These are phyloP conservation scores for Triticum turgidum DNA, from an alignment of 176 grass and related monocot genomes.

Conservation along the genomic window DNA sequence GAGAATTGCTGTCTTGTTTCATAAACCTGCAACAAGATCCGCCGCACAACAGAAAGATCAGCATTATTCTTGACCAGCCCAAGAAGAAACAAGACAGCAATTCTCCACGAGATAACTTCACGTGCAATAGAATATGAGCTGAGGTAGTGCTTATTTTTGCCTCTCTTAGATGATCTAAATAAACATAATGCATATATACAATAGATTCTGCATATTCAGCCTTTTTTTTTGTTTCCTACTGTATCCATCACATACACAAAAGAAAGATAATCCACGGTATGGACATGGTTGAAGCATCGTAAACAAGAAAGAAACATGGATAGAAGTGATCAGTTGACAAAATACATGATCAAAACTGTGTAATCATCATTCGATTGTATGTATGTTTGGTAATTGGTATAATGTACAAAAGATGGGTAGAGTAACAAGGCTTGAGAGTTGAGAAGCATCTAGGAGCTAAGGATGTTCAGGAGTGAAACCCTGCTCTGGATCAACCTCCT, in stretches of 20 bases:
- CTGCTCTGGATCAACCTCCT: constrained; percentile 45
- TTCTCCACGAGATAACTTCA: too few species aligned
- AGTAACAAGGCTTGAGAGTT: neutral
- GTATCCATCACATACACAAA: neutral
- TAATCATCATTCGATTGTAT: neutral
- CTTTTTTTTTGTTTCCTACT: neutral
- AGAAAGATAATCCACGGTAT: neutral
- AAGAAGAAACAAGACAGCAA: neutral
- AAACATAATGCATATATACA: too few species aligned
- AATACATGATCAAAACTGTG: constrained; percentile 21
- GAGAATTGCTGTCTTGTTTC: constrained; percentile 24
- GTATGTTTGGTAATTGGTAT: neutral
- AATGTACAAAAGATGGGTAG: neutral
- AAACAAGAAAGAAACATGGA: neutral
- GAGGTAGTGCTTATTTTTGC: too few species aligned
- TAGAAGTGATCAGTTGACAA: neutral
- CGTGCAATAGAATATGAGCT: too few species aligned
- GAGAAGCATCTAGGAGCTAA: constrained; percentile 33
- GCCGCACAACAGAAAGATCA: neutral
- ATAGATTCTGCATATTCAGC: too few species aligned
- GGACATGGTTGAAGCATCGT: neutral
- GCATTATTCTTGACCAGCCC: neutral
- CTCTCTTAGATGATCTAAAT: too few species aligned
- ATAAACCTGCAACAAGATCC: constrained; percentile 11
- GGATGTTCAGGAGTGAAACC: constrained; percentile 53